Base-by-base conservation (phyloP, 2,329 filamentous ascomycete genomes). In the Ilyonectria robusta region DNA sequence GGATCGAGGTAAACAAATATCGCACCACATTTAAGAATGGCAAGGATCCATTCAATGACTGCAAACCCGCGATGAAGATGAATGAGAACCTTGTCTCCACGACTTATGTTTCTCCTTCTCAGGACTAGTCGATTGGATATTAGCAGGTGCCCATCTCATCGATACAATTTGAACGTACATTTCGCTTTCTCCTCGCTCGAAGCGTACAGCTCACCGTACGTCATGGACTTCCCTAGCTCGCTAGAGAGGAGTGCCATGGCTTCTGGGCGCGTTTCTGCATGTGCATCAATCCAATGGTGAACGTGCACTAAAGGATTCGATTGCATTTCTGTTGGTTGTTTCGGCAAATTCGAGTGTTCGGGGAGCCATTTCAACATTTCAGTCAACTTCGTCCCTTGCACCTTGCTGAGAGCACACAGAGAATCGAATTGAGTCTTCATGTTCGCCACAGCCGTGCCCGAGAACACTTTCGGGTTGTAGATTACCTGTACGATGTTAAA, bases 221-320 rank as follows among this genome's bases (percentile, higher is more conserved):
- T 55, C 53, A 55, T 55, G 10, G 31, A 55, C 31, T 5, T 55
- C 21, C 35, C 53, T 15, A 55, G 31, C 37, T 55, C 35, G 10
- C 19, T 37, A 26, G 33, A 55, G 3, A 13, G 8, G n/a, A 55
- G 21, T 21, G 53, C 53, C 53, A 55, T 6, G 7, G 53, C 33
- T 23, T 55, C 23, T 4, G 33, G 53, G 10, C 19, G 19, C 6
- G 53, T 11, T 33, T 55, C 31, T 40, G 53, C 31, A 55, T 55
- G 53, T 23, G 53, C n/a, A 23, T 55, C 53, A 26, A 55, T 17
- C 53, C 53, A 55, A 26, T 55, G 33, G n/a, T 55, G 53, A 21
- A 55, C 53, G 6, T 55, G 53, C 10, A 2, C 17, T 31, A 55
- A 40, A 23, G 53, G 31, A 26, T 42, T 55, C 8, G 5, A 6